phyloP scores from a whole-genome alignment of 805 yeast species.

The Yarrowia osloensis region DNA sequence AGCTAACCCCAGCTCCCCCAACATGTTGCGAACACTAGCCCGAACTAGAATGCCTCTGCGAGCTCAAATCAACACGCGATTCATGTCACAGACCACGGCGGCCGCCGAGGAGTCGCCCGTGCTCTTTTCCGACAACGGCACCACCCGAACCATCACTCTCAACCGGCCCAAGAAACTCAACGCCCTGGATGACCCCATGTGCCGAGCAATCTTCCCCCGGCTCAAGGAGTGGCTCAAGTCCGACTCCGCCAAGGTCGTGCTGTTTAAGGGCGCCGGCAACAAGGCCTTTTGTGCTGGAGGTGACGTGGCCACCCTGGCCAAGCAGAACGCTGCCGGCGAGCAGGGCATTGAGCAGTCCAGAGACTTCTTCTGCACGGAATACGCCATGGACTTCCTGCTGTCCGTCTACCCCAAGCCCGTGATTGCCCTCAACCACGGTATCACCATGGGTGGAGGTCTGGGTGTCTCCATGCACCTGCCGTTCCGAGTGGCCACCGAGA shows the following conservation, averaged over 20 bases:
- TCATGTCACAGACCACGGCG: slow-evolving; percentile 30
- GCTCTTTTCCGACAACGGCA: slow-evolving; percentile 59
- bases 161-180: slow-evolving; percentile 84
- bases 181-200: slow-evolving; percentile 79
- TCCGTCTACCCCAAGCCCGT: slow-evolving; percentile 86
- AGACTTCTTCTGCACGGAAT: slow-evolving; percentile 76
- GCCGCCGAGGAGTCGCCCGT: slow-evolving; percentile 52
- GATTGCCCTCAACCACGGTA: slow-evolving; percentile 84
- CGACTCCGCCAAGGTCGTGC: slow-evolving; percentile 59
- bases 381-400: slow-evolving; percentile 73
- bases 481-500: slow-evolving; percentile 90
- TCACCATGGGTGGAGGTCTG: slow-evolving; percentile 98
- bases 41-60: slow-evolving; percentile 42
- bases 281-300: slow-evolving; percentile 95
- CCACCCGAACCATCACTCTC: slow-evolving; percentile 70
- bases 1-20: slow-evolving; percentile 18
- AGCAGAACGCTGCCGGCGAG: slow-evolving; percentile 42
- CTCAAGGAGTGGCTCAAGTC: slow-evolving; percentile 75
- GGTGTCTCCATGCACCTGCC: slow-evolving; percentile 90
- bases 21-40: slow-evolving; percentile 31
- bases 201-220: slow-evolving; percentile 68
- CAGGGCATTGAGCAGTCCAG: slow-evolving; percentile 57
- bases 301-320: slow-evolving; percentile 81
- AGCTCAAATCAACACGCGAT: slow-evolving; percentile 38
- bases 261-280: slow-evolving; percentile 62